Evolutionary conservation across 2,329 filamentous ascomycete genomes (phyloP), one percentile per base, ranked within the genome.

Genomic region (Aspergillus awamori): DNA sequence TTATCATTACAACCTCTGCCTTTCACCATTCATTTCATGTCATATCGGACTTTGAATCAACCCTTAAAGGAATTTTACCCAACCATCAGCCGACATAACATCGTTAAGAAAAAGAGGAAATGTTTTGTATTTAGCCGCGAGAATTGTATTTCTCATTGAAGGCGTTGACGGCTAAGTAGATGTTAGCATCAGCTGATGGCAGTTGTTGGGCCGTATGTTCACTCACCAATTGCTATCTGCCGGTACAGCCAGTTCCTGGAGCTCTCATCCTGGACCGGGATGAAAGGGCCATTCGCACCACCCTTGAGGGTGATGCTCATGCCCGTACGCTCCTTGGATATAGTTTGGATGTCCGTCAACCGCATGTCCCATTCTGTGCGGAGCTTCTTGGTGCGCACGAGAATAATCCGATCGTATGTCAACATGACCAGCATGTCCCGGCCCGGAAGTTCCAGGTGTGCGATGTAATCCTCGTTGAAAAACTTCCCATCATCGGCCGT

Each of bases 401-500:
- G 86, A 83, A 99, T 87, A 74, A 99, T 97, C 4, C 92, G 87
- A 65, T 86, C 84, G 74, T 91, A 95, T 8, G 91, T 97, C 63
- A 99, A 85, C 86, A 98, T 92, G 52, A 93, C 89, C 59, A 94
- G 88, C 82, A 93, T 90, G 74, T 96, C 93, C 75, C 95, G 92
- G 63, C 89, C 87, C 10, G 92, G 91, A 26, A 99, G 85, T 77
- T 99, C 94, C 4, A 99, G 83, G 74, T 99, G 96, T 4, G 93
- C 96, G 75, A 99, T 95, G 80, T 99, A 99, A 74, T 92, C 86
- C 77, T 99, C 95, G 79, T 96, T 90, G 85, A 99, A 99, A 82
- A 94, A 98, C 76, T 93, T 95, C 63, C 95, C 95, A 66, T 97
- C 95, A 78, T 99, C 95, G 10, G 96, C 88, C 61, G 97, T 96